Percentiles rank a stretch among this genome's conserved stretches.
Evolutionary conservation across 495 filamentous ascomycete species (phyloP).

Genomic region (Clavariopsis aquatica): DNA sequence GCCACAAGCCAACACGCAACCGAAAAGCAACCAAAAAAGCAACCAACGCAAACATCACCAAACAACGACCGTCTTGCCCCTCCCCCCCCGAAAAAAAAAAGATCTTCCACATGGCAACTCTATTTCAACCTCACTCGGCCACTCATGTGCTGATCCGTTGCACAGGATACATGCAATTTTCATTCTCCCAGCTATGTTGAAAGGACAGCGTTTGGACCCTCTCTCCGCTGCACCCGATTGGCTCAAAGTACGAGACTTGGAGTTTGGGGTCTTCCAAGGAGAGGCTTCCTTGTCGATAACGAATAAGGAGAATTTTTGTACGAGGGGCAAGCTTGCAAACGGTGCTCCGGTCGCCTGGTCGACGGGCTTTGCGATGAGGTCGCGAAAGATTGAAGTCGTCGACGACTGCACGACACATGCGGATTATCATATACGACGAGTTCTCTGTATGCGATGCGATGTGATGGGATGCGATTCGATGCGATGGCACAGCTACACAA

Average conservation of each 20-base stretch:
- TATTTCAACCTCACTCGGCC: constrained; percentile 1
- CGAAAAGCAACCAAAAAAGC: neutral
- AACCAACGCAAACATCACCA: neutral
- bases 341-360: neutral
- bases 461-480: too few relatives aligned
- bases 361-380: neutral
- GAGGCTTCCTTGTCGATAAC: neutral
- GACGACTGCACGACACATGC: too few relatives aligned
- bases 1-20: too few relatives aligned
- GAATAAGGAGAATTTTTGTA: too few relatives aligned
- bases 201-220: neutral
- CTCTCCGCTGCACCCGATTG: neutral
- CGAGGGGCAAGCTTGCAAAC: neutral
- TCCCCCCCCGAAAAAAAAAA: too few relatives aligned
- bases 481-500: too few relatives aligned
- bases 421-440: too few relatives aligned
- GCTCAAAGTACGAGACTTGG: neutral
- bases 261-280: neutral
- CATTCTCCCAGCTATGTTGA: neutral
- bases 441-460: too few relatives aligned
- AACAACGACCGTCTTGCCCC: neutral
- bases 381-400: neutral
- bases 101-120: neutral
- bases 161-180: neutral
- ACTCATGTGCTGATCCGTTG: neutral